Conservation (phyloP, 1,284 basidiomycete species). For the Amylostereum areolatum region DNA sequence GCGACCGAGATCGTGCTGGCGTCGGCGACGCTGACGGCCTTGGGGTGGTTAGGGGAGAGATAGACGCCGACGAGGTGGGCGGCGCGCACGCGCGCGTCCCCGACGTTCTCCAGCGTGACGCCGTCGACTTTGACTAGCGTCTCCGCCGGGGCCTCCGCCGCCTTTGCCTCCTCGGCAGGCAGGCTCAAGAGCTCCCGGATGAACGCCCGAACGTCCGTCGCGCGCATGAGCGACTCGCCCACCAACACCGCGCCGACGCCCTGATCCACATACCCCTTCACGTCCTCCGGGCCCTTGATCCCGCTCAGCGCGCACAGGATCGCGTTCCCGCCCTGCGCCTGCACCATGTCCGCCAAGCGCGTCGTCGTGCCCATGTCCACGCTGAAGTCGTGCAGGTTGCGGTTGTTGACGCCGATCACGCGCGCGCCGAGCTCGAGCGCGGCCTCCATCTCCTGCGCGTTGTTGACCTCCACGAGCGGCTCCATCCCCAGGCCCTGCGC, state of each 20-base stretch:
- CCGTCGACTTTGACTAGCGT: slow-evolving; percentile 79
- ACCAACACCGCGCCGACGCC: slow-evolving; percentile 90
- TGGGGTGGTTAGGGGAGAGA: background rate
- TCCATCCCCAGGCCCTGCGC: slow-evolving; percentile 88
- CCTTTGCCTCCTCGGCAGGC: too few relatives aligned
- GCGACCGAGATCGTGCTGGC: slow-evolving; percentile 25
- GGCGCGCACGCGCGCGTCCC: background rate
- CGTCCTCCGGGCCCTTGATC: slow-evolving; percentile 77
- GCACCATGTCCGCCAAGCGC: slow-evolving; percentile 81
- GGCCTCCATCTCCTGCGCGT: slow-evolving; percentile 81
- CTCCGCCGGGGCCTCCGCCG: background rate
- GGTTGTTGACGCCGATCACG: slow-evolving; percentile 97
- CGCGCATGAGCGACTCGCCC: slow-evolving; percentile 94
- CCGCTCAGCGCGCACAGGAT: slow-evolving; percentile 91
- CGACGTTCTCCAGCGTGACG: background rate
- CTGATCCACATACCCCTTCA: slow-evolving; percentile 76
- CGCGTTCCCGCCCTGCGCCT: slow-evolving; percentile 52
- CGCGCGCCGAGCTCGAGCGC: slow-evolving; percentile 86
- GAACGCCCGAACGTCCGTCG: slow-evolving; percentile 77
- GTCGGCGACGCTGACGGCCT: background rate
- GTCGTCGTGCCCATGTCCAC: slow-evolving; percentile 97
- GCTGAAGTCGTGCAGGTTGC: slow-evolving; percentile 93
- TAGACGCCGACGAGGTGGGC: slow-evolving; percentile 4
- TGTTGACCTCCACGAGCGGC: slow-evolving; percentile 98
- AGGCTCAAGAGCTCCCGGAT: slow-evolving; percentile 78